phyloP scores from a whole-genome alignment of 495 filamentous ascomycete genomes.

The Neurospora tetraspora region DNA sequence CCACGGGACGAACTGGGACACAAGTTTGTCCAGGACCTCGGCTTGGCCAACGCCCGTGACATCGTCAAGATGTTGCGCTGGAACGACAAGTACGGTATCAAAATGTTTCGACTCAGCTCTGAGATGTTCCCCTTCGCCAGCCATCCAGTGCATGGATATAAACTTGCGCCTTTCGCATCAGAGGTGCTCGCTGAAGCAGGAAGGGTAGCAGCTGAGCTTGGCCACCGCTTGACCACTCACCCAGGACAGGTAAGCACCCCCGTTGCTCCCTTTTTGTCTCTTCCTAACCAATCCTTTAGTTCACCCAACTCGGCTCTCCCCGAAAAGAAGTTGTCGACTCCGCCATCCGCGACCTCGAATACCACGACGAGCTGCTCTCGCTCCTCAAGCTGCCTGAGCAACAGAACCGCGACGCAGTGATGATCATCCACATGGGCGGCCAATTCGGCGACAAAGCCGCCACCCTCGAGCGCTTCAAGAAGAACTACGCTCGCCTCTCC shows the following conservation, averaged over 20 bases:
- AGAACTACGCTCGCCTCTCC: constrained; percentile 58
- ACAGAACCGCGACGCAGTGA: constrained; percentile 76
- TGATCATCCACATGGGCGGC: constrained; percentile 94
- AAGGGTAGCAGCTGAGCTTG: constrained; percentile 64
- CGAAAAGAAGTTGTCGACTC: constrained; percentile 61
- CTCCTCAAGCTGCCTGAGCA: constrained; percentile 73
- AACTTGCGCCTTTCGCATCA: constrained; percentile 74
- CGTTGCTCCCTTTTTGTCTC: neutral
- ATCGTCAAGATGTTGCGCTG: constrained; percentile 78
- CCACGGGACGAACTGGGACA: constrained; percentile 51
- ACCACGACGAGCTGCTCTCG: constrained; percentile 77
- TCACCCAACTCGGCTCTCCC: constrained; percentile 82
- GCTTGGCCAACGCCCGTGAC: constrained; percentile 73
- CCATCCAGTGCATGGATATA: constrained; percentile 80
- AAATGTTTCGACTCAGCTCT: constrained; percentile 82
- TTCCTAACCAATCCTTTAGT: constrained; percentile 32
- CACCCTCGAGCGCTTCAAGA: constrained; percentile 70
- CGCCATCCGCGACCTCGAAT: constrained; percentile 75
- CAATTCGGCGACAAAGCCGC: constrained; percentile 80
- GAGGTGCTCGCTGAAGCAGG: constrained; percentile 70
- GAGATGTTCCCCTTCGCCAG: constrained; percentile 98
- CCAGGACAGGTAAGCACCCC: constrained; percentile 57
- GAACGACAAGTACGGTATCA: constrained; percentile 91
- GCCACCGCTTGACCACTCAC: constrained; percentile 82
- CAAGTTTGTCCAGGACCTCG: constrained; percentile 64